Base-by-base conservation (phyloP, 805 yeast genomes). In the Ogataea thermomethanolica region DNA sequence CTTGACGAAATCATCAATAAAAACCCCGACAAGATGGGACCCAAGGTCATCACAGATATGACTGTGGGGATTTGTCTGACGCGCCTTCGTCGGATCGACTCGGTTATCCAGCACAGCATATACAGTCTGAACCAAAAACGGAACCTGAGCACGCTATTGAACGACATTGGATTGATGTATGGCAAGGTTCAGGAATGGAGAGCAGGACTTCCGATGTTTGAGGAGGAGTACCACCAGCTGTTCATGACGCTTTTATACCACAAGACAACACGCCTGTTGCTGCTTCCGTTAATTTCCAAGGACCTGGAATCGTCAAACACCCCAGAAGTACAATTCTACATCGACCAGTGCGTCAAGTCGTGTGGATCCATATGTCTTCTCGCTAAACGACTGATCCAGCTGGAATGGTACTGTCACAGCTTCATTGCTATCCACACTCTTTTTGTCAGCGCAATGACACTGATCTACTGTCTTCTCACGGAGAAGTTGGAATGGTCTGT, bases 381-480 rank as follows among this genome's bases (percentile, higher is more conserved):
- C 13, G 44, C 53, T n/a, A 51, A 54, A 29, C 47, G 40, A 13
- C 33, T 52, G 31, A 45, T 51, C 25, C 51, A 54, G 32, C 43
- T 46, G 29, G 54, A 51, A 12, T 45, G 50, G 45, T 49, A 52
- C 35, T 49, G 50, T 21, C 55, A 54, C 37, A 50, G 55, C 7
- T 45, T 52, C 28, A 44, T 51, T 7, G 56, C 56, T 1, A 33
- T 52, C 14, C 50, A 54, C 27, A 49, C 50, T 3, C 33, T 54
- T 4, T 54, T 48, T 36, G 53, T 51, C 10, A 41, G 58, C 15
- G 57, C 55, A 2, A 48, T 51, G 46, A 53, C 59, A 1, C 26
- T 55, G 20, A 48, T 54, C 3, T 53, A 51, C 24, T 50, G 55
- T 27, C 37, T 54, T 11, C 29, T 50, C 20, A 46, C 51, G 3